A percentile compares a stretch with the other conserved stretches of the same genome.
phyloP scores from a whole-genome alignment of 23 red algal species.

The Gracilaria gracilis region DNA sequence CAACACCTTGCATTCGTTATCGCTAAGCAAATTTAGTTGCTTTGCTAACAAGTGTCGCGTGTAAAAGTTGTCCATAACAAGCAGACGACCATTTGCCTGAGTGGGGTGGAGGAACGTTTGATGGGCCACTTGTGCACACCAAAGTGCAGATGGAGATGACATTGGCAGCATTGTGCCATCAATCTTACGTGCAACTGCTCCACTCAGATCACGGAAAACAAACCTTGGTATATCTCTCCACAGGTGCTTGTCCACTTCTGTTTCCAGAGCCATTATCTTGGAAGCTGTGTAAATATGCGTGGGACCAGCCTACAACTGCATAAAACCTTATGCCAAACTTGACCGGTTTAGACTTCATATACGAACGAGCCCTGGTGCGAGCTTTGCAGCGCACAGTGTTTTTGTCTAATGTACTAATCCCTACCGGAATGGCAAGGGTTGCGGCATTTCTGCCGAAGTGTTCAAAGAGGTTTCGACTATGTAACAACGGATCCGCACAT shows the following conservation, averaged over 20 bases:
- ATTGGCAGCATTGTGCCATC: not conserved
- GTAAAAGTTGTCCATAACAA: slow-evolving; percentile 18
- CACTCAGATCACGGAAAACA: not conserved
- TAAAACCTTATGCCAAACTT: no score
- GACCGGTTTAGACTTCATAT: no score
- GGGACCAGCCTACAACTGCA: no score
- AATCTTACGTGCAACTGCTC: not conserved
- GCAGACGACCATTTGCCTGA: not conserved
- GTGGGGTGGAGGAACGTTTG: not conserved
- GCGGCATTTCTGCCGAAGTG: not conserved
- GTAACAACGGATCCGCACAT: not conserved
- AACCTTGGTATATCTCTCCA: no score
- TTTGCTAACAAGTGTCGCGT: not conserved
- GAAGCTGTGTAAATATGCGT: no score
- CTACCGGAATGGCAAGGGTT: not conserved
- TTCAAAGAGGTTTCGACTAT: not conserved
- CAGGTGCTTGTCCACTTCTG: no score
- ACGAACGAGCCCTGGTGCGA: not conserved
- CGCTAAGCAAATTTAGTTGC: not conserved
- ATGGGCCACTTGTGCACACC: not conserved
- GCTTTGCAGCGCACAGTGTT: slow-evolving; percentile 15
- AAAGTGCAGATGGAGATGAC: not conserved
- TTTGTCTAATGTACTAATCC: not conserved
- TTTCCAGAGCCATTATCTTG: no score
- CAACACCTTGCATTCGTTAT: not conserved